Conservation (phyloP, 164 flowering plant species). For the Echeveria elegans region DNA sequence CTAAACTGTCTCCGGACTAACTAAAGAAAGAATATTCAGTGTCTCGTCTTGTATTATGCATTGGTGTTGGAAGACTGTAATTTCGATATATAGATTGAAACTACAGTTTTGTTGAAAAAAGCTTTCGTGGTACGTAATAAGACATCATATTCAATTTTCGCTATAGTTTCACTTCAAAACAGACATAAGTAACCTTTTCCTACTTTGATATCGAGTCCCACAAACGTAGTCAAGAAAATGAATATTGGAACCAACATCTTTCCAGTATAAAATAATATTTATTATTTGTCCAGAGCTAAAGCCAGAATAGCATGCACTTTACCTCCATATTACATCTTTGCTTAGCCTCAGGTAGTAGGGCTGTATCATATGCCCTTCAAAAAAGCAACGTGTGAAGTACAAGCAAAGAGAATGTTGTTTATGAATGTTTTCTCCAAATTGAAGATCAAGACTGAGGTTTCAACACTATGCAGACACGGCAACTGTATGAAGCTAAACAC, state of each 20-base stretch:
- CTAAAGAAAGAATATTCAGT: too few relatives aligned
- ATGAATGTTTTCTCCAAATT: constrained; percentile 78
- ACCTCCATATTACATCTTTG: constrained; percentile 72
- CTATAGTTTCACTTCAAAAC: too few relatives aligned
- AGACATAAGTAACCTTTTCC: too few relatives aligned
- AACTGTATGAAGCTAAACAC: background rate
- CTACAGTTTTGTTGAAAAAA: too few relatives aligned
- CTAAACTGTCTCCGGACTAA: too few relatives aligned
- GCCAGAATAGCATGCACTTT: constrained; percentile 7
- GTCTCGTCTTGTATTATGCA: too few relatives aligned
- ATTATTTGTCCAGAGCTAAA: background rate
- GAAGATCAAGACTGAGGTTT: background rate
- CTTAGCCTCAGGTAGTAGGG: constrained; percentile 77
- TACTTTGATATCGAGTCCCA: too few relatives aligned
- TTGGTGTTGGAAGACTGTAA: too few relatives aligned
- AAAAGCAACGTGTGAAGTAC: constrained; percentile 95
- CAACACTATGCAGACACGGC: background rate
- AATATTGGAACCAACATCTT: background rate
- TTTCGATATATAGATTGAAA: too few relatives aligned
- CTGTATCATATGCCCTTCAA: constrained; percentile 85
- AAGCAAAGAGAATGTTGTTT: constrained; percentile 79
- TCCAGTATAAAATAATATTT: background rate
- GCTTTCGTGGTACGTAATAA: too few relatives aligned
- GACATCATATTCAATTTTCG: too few relatives aligned
- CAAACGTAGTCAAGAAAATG: too few relatives aligned